Conservation (phyloP, 768 basidiomycete species). For the button mushroom (Agaricus bisporus) region DNA sequence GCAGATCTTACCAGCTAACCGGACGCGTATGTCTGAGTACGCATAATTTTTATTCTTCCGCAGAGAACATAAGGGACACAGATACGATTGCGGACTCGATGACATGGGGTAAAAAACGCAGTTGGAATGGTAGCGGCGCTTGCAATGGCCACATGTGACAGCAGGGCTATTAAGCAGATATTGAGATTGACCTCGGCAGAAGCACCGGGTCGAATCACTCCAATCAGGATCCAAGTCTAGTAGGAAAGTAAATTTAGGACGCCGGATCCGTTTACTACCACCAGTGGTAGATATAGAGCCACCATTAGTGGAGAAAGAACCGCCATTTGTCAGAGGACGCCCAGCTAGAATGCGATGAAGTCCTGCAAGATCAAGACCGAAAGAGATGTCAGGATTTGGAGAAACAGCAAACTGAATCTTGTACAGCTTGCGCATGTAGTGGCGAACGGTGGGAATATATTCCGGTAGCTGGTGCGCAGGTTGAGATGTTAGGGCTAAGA, state of each 20-base stretch:
- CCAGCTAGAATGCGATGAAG: slow-evolving; percentile 76
- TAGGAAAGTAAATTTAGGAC: slow-evolving; percentile 62
- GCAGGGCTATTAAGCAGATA: slow-evolving; percentile 57
- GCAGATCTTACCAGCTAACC: slow-evolving; percentile 35
- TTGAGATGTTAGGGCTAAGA: slow-evolving; percentile 66
- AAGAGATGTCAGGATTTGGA: slow-evolving; percentile 74
- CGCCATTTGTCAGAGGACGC: slow-evolving; percentile 32
- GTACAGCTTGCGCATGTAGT: slow-evolving; percentile 88
- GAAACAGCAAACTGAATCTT: slow-evolving; percentile 88
- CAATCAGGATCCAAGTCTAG: slow-evolving; percentile 74
- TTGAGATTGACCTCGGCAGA: slow-evolving; percentile 64
- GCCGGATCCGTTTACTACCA: slow-evolving; percentile 45
- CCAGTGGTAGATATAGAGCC: slow-evolving; percentile 19
- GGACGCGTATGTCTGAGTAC: slow-evolving; percentile 72
- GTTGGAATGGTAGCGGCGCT: slow-evolving; percentile 60
- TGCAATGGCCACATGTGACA: slow-evolving; percentile 64
- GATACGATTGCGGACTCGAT: slow-evolving; percentile 19
- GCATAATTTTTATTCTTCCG: slow-evolving; percentile 67
- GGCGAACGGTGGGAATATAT: slow-evolving; percentile 77
- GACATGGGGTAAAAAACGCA: slow-evolving; percentile 65
- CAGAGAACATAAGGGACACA: slow-evolving; percentile 76
- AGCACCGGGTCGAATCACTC: slow-evolving; percentile 71
- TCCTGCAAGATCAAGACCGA: slow-evolving; percentile 76
- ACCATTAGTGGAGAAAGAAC: slow-evolving; percentile 15
- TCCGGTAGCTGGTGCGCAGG: slow-evolving; percentile 68